phyloP scores from a whole-genome alignment of 1,284 basidiomycete genomes.

The Rhodotorula sp. region DNA sequence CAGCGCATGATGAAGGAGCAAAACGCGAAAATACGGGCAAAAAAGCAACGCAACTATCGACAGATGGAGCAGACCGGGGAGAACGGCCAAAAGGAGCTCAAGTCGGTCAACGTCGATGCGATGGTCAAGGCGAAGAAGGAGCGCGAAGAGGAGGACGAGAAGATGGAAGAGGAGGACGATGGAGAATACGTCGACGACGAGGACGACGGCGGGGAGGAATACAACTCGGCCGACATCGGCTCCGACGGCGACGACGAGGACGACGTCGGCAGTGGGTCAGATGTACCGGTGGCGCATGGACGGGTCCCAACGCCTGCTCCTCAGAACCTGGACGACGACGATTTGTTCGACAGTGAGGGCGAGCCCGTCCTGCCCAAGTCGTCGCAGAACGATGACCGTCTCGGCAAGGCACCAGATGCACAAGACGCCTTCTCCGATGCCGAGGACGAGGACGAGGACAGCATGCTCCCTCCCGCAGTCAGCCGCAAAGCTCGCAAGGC shows the following conservation, averaged over 20 bases:
- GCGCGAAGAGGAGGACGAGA: slow-evolving; percentile 8
- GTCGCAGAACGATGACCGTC: slow-evolving; percentile 21
- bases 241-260: slow-evolving; percentile 6
- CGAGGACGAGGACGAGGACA: slow-evolving; percentile 8
- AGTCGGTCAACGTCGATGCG: slow-evolving; percentile 19
- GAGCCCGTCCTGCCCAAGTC: slow-evolving; percentile 21
- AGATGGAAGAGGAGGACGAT: slow-evolving; percentile 21
- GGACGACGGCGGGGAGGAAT: slow-evolving; percentile 14
- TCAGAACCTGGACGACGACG: slow-evolving; percentile 16
- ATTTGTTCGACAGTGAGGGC: slow-evolving; percentile 23
- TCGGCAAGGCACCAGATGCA: neutral
- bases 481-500: neutral
- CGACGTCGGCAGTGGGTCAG: slow-evolving; percentile 11
- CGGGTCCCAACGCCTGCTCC: no score
- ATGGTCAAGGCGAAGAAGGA: slow-evolving; percentile 27
- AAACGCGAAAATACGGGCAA: neutral
- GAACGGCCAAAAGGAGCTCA: neutral
- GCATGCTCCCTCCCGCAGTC: slow-evolving; percentile 7
- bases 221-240: neutral
- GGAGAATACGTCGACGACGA: slow-evolving; percentile 20
- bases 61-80: neutral
- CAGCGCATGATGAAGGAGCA: neutral
- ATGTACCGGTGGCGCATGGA: neutral
- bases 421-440: slow-evolving; percentile 3
- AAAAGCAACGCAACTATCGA: slow-evolving; percentile 8